Evolutionary conservation across 495 filamentous ascomycete genomes (phyloP).

Genomic region (Penicillium arizonense): DNA sequence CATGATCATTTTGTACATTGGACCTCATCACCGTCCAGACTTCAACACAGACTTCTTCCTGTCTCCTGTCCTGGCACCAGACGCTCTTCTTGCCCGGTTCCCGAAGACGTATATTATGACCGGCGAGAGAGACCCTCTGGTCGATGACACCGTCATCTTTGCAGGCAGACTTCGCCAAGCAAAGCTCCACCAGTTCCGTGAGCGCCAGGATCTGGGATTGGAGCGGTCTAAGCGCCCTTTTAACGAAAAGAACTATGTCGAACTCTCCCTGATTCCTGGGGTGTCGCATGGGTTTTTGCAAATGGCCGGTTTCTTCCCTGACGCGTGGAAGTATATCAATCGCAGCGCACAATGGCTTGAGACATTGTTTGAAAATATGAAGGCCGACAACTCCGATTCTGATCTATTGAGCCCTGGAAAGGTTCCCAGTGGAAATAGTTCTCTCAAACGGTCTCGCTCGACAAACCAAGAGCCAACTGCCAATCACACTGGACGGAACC

Average conservation of each 20-base stretch:
- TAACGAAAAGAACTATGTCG: conserved; percentile 73
- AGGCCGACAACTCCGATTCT: conserved; percentile 32
- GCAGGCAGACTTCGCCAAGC: conserved; percentile 82
- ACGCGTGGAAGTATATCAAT: conserved; percentile 78
- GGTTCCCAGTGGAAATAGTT: not conserved
- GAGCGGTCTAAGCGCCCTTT: conserved; percentile 53
- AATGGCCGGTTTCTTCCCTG: conserved; percentile 81
- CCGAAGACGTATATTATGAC: conserved; percentile 93
- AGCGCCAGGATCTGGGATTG: conserved; percentile 62
- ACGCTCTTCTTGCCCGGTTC: conserved; percentile 74
- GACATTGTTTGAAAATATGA: conserved; percentile 59
- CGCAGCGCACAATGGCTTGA: conserved; percentile 75
- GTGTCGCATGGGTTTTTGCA: conserved; percentile 92
- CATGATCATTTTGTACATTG: conserved; percentile 98
- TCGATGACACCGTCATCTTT: conserved; percentile 96
- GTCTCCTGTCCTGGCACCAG: conserved; percentile 85
- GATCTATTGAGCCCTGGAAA: conserved; percentile 17
- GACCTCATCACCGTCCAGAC: conserved; percentile 87
- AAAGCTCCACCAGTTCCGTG: conserved; percentile 65
- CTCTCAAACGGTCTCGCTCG: not conserved
- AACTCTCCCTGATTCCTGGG: conserved; percentile 80
- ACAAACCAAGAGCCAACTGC: not conserved
- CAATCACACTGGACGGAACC: conserved; percentile 22
- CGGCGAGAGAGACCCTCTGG: conserved; percentile 90
- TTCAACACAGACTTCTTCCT: conserved; percentile 89